A percentile compares a stretch with the other conserved stretches of the same genome.
Evolutionary conservation across 1,284 basidiomycete genomes (phyloP).

Genomic region (Ustilago lituana): DNA sequence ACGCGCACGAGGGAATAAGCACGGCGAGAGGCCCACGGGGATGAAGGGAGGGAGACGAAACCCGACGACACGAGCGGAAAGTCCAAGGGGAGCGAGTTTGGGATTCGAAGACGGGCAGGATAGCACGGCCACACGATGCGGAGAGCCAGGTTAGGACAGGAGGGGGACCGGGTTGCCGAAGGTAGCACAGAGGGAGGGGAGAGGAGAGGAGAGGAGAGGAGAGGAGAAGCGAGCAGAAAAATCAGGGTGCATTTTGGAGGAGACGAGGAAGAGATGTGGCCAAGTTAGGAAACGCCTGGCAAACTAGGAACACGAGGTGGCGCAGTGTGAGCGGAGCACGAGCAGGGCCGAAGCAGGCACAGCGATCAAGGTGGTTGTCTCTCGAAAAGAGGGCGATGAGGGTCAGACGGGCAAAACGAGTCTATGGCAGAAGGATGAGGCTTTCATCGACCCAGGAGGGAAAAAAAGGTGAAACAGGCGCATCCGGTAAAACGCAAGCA

Average conservation of each 20-base stretch:
- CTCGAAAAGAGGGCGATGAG: too few species aligned
- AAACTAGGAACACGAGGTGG: conserved; percentile 9
- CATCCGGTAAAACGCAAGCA: too few species aligned
- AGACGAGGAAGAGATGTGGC: neutral
- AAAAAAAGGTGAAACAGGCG: conserved; percentile 16
- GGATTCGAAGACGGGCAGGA: conserved; percentile 1
- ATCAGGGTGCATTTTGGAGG: conserved; percentile 8
- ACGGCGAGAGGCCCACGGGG: neutral
- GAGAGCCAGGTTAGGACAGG: neutral
- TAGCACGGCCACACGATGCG: conserved; percentile 11
- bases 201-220: neutral
- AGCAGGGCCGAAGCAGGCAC: neutral
- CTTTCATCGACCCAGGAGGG: too few species aligned
- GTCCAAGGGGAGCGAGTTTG: neutral
- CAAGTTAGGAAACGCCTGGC: neutral
- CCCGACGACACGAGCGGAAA: too few species aligned
- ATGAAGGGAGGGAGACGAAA: too few species aligned
- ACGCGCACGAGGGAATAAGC: conserved; percentile 10
- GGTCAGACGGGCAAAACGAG: neutral
- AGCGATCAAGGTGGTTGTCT: too few species aligned
- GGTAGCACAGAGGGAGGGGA: too few species aligned
- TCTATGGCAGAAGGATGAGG: too few species aligned
- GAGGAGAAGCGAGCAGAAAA: neutral
- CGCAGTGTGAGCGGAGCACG: neutral
- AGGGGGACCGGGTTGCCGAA: conserved; percentile 9